Evolutionary conservation across 1,139 yeast species (phyloP).

Genomic region (Hemisphaericaspora lyxosophila): DNA sequence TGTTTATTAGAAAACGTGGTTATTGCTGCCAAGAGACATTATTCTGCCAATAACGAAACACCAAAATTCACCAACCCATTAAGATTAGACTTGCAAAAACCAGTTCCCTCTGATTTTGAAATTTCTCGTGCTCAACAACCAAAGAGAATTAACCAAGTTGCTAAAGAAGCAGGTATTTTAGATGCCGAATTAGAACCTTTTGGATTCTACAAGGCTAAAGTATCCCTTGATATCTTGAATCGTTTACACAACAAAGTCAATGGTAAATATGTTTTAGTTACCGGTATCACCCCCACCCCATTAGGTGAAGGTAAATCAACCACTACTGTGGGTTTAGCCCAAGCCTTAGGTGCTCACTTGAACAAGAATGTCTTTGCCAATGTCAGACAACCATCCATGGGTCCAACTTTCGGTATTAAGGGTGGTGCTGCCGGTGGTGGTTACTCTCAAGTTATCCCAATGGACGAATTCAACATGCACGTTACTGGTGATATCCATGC

Average conservation of each 20-base stretch:
- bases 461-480: slow-evolving; percentile 99
- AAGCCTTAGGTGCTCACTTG: slow-evolving; percentile 92
- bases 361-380: slow-evolving; percentile 88
- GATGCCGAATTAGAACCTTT: slow-evolving; percentile 85
- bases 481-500: slow-evolving; percentile 99
- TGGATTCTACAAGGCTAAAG: slow-evolving; percentile 93
- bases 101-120: slow-evolving; percentile 94
- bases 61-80: slow-evolving; percentile 60
- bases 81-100: slow-evolving; percentile 62
- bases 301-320: slow-evolving; percentile 98
- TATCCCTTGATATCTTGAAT: slow-evolving; percentile 69
- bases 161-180: slow-evolving; percentile 79
- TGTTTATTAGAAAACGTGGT: slow-evolving; percentile 88
- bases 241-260: slow-evolving; percentile 67
- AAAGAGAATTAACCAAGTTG: slow-evolving; percentile 78
- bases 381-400: slow-evolving; percentile 98
- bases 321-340: slow-evolving; percentile 94
- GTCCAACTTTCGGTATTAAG: slow-evolving; percentile 97
- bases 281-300: slow-evolving; percentile 98
- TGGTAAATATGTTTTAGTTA: slow-evolving; percentile 90
- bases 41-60: slow-evolving; percentile 42
- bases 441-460: slow-evolving; percentile 96
- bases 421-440: slow-evolving; percentile 99
- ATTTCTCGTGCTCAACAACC: slow-evolving; percentile 90
- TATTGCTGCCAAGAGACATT: slow-evolving; percentile 68